phyloP scores from a whole-genome alignment of 441 rosid genomes.

The Pelargonium myrrhifolium region DNA sequence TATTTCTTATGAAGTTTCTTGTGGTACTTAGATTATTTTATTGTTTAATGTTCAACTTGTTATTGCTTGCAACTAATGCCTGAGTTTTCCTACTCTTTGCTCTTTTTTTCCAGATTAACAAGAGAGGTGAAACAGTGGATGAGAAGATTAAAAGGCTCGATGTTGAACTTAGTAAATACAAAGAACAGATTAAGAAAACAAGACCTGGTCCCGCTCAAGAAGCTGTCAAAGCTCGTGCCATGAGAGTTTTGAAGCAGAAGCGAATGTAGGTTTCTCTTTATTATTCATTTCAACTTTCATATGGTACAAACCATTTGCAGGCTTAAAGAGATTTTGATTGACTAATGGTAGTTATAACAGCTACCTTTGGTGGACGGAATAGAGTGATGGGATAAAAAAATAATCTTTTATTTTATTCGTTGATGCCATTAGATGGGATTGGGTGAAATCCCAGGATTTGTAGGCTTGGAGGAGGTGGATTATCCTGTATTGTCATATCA shows the following conservation, averaged over 20 bases:
- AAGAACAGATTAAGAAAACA: slow-evolving; percentile 73
- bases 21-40: background rate
- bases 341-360: background rate
- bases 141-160: slow-evolving; percentile 85
- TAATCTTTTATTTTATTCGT: no score
- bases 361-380: no score
- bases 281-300: background rate
- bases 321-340: background rate
- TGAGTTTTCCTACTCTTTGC: background rate
- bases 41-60: background rate
- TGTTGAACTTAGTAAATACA: slow-evolving; percentile 60
- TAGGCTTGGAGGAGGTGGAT: no score
- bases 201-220: slow-evolving; percentile 87
- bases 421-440: no score
- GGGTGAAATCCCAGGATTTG: no score
- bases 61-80: background rate
- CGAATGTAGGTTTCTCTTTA: slow-evolving; percentile 47
- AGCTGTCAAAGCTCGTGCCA: slow-evolving; percentile 84
- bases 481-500: no score
- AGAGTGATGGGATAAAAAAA: no score
- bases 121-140: slow-evolving; percentile 89
- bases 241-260: slow-evolving; percentile 91
- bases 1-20: background rate
- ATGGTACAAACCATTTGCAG: background rate
- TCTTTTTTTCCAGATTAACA: slow-evolving; percentile 43